Percentiles rank a stretch among this genome's conserved stretches.
These are phyloP conservation scores for Fusarium algeriense DNA, from an alignment of 2,329 filamentous ascomycete species.

Conservation along the genomic window DNA sequence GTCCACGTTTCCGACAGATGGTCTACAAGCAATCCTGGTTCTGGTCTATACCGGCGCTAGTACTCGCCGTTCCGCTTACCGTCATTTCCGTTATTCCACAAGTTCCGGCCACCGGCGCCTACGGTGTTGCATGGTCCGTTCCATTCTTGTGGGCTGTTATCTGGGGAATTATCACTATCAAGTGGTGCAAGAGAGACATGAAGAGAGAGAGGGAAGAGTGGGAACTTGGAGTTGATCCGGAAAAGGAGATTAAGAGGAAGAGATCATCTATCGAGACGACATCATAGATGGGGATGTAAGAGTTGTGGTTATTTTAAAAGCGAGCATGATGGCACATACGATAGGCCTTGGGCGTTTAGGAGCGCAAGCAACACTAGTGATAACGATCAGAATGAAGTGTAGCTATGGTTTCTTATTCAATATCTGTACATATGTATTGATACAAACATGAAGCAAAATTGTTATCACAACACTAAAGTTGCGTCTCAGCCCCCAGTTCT, in stretches of 20 bases:
- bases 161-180: slow-evolving; percentile 53
- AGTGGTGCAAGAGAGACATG: slow-evolving; percentile 56
- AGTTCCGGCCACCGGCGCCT: slow-evolving; percentile 53
- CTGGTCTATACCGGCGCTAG: slow-evolving; percentile 55
- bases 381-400: slow-evolving; percentile 23
- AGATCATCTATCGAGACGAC: slow-evolving; percentile 19
- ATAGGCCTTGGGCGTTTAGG: slow-evolving; percentile 23
- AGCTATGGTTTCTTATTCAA: not conserved
- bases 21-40: slow-evolving; percentile 56
- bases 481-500: not conserved
- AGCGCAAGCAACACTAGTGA: not conserved
- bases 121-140: slow-evolving; percentile 56
- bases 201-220: slow-evolving; percentile 54
- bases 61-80: slow-evolving; percentile 54
- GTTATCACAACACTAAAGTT: not conserved
- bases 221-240: slow-evolving; percentile 48
- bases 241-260: slow-evolving; percentile 37
- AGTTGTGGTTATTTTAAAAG: not conserved
- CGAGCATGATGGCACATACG: slow-evolving; percentile 21
- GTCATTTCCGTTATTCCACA: slow-evolving; percentile 52
- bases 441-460: slow-evolving; percentile 19
- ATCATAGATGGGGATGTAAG: slow-evolving; percentile 4
- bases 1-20: slow-evolving; percentile 57
- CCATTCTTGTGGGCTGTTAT: slow-evolving; percentile 54
- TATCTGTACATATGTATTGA: slow-evolving; percentile 15